Evolutionary conservation across 805 yeast genomes (phyloP), one percentile per base, ranked within the genome.

Genomic region (Schwanniomyces sp.): DNA sequence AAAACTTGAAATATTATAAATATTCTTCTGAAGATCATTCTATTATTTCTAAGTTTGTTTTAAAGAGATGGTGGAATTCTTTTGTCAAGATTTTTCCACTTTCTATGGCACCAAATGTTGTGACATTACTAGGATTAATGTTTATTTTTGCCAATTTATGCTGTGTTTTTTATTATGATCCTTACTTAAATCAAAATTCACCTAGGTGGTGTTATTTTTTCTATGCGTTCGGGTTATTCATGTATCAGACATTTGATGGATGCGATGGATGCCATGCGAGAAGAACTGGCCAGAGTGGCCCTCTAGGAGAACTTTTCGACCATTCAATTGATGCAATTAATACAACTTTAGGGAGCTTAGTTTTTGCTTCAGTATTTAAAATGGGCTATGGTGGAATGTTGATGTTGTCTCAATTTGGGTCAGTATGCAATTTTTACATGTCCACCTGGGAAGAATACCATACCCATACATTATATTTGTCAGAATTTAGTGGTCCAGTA

Each of bases 371-470:
- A 0, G 90, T 84, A n/a, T 72, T 86, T 44, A 87, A 88, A 30
- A 72, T 86, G 56, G 96, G 96, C 0, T 82, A 80, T 60, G 79
- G 87, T 5, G 79, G 84, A 73, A 54, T 77, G 51, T 64, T 85
- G 40, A 61, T 85, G 47, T 46, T 87, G 40, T 70, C 90, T 3
- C 91, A 88, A 56, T 84, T 87, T 63, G 90, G 88, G 4, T 73
- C 88, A 2, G 75, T 88, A 44, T 80, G 86, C 51, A 91, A 91
- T 66, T 92, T 91, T 64, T 91, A 91, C 63, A 63, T 88, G 43
- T 85, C 95, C 34, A 91, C 97, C 0, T 91, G 97, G 97, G 98
- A 91, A 68, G 97, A 91, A 63, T 91, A 81, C 64, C 92, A 91
- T 62, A 91, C 97, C 0, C 95, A 90, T 57, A 84, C 82, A 41